Percentiles rank a stretch among this genome's conserved stretches.
Conservation (phyloP, 2,329 filamentous ascomycete species). For the Aureobasidium sp. region DNA sequence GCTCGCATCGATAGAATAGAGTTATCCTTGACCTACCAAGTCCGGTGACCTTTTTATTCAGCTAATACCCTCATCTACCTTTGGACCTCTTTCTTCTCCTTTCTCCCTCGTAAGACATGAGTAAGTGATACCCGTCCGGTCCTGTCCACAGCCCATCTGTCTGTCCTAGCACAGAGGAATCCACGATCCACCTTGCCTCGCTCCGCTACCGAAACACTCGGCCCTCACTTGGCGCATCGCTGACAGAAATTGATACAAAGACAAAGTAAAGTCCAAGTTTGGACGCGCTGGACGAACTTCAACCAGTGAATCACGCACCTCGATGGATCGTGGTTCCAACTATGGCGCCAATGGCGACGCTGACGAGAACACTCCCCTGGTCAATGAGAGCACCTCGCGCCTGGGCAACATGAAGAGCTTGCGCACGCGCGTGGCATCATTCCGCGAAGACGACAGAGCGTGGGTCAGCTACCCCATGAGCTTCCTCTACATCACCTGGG, state of each 20-base stretch:
- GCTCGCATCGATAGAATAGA: not conserved
- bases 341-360: conserved; percentile 40
- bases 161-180: not conserved
- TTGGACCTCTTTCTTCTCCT: not conserved
- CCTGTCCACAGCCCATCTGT: not conserved
- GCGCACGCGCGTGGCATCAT: not conserved
- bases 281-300: conserved; percentile 8
- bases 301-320: not conserved
- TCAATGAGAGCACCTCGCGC: conserved; percentile 16
- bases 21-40: not conserved
- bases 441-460: conserved; percentile 22
- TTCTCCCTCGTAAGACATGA: not conserved
- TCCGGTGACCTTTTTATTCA: conserved; percentile 1
- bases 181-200: not conserved
- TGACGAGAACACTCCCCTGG: conserved; percentile 23
- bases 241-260: not conserved
- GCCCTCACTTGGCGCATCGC: not conserved
- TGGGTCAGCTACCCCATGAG: conserved; percentile 25
- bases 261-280: conserved; percentile 14
- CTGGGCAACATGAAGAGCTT: conserved; percentile 16
- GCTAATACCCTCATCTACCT: not conserved
- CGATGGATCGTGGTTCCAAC: conserved; percentile 54
- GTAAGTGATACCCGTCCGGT: not conserved
- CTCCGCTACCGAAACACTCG: not conserved
- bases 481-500: conserved; percentile 31